Evolutionary conservation across 257 asterid species (phyloP).

Genomic region (Knoxia roxburghii): DNA sequence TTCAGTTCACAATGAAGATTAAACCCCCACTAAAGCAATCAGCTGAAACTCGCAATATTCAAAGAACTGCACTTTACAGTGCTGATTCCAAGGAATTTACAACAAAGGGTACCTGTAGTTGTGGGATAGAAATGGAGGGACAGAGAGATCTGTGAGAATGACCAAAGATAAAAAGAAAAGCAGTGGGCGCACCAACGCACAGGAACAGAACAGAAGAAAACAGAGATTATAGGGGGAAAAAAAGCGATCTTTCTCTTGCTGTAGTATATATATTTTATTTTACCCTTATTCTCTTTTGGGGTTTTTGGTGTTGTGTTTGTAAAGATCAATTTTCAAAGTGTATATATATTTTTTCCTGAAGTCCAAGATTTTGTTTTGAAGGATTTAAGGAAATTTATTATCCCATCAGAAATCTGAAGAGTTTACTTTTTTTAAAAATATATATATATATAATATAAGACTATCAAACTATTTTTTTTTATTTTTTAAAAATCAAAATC

Average conservation of each 20-base stretch:
- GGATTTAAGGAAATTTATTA: background rate
- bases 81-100: background rate
- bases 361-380: background rate
- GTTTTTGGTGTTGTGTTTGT: no score
- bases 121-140: constrained; percentile 1
- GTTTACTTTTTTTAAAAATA: no score
- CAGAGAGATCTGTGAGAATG: constrained; percentile 14
- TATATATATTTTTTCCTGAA: no score
- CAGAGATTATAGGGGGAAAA: constrained; percentile 9
- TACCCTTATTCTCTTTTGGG: background rate
- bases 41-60: constrained; percentile 5
- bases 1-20: background rate
- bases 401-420: no score
- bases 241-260: background rate
- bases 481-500: no score
- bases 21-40: constrained; percentile 1
- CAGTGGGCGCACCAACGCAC: constrained; percentile 3
- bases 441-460: no score
- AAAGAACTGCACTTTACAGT: background rate
- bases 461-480: no score
- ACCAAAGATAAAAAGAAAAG: background rate
- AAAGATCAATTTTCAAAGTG: no score
- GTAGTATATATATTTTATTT: background rate
- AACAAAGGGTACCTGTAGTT: constrained; percentile 10
- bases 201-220: constrained; percentile 7